Base-by-base conservation (phyloP, 345 rosid genomes). In the Linum lewisii region DNA sequence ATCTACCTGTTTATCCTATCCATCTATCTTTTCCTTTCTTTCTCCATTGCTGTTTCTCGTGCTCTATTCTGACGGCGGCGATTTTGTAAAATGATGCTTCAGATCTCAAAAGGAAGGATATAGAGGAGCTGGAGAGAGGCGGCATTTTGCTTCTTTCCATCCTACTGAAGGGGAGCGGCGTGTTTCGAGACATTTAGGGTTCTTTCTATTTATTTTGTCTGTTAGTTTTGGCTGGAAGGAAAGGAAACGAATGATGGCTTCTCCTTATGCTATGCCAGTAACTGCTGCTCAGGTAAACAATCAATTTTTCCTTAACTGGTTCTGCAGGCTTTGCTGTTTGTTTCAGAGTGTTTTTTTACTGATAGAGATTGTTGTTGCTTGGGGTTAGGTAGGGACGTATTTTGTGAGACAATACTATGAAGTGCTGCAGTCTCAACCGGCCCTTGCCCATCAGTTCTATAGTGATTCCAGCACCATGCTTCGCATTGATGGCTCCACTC, bases 331-430 rank as follows among this genome's bases (percentile, higher is more conserved):
- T 26, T 29, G 24, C 4, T 53, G 4, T 32, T 32, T 50, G 47
- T 11, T 23, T 24, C 2, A 1, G 15, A 7, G 23, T 10, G 14
- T 49, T 57, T 45, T 6, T 21, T 54, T 53, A 6, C 54, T 57
- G 59, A 34, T 62, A 29, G 34, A 4, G 34, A 29, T 29, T 29
- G 34, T 29, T 29, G 34, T 29, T 52, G 19, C n/a, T 54, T 56
- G 21, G 5, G 58, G 21, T 34, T 58, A 81, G 81, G 82, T 81
- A 25, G 85, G 81, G 20, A 71, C 78, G n/a, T 81, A 75, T 64
- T 81, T 81, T 54, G 85, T 81, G 23, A 67, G 63, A 23, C 80
- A 73, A 63, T 81, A 81, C 60, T 81, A 81, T 61, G 74, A 72
- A 24, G 73, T 81, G 9, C 61, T 81, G 18, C 74, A 73, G 72